phyloP scores from a whole-genome alignment of 306 rosid genomes.

The Trifolium subterraneum region DNA sequence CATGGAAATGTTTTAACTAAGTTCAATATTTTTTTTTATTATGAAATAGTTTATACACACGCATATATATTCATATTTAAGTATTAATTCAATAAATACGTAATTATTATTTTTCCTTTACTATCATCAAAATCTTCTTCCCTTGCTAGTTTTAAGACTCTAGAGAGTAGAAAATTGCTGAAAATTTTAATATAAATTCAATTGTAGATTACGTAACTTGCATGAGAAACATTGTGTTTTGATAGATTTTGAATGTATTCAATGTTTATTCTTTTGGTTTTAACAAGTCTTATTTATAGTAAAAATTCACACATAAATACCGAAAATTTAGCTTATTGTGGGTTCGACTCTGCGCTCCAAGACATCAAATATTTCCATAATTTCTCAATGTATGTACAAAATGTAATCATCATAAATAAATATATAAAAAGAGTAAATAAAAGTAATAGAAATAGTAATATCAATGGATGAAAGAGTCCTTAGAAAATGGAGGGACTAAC shows the following conservation, averaged over 20 bases:
- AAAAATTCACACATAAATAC: no score
- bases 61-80: no score
- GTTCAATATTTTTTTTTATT: no score
- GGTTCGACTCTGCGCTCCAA: no score
- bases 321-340: no score
- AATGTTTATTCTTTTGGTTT: no score
- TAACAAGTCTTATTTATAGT: no score
- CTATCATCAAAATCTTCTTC: not conserved
- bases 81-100: not conserved
- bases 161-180: not conserved
- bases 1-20: not conserved
- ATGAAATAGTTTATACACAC: not conserved
- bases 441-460: not conserved
- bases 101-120: not conserved
- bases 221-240: not conserved
- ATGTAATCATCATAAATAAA: not conserved
- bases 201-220: not conserved
- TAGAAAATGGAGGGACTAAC: conserved; percentile 74
- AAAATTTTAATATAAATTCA: not conserved
- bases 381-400: not conserved
- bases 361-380: not conserved
- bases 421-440: not conserved
- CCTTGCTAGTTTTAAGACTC: not conserved
- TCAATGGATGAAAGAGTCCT: conserved; percentile 40
- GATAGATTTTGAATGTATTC: not conserved